phyloP scores from a whole-genome alignment of 495 filamentous ascomycete genomes.

The Xylaria sp. region DNA sequence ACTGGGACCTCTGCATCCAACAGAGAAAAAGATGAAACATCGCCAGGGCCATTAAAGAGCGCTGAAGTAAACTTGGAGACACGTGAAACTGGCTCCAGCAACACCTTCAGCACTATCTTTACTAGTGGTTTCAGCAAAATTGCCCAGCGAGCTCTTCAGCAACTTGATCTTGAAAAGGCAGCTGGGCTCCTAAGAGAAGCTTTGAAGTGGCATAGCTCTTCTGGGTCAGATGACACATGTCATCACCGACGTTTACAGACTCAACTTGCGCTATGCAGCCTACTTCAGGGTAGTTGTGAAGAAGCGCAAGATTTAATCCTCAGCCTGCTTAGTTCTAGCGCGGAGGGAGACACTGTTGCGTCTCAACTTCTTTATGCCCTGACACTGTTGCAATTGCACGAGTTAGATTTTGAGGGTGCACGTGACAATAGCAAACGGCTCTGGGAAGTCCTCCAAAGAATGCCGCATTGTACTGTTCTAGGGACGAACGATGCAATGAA shows the following conservation, averaged over 20 bases:
- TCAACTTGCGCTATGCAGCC: conserved; percentile 26
- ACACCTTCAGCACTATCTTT: conserved; percentile 23
- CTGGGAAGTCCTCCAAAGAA: conserved; percentile 23
- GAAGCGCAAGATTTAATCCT: conserved; percentile 23
- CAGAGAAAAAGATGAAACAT: neutral
- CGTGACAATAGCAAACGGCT: conserved; percentile 24
- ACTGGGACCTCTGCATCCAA: neutral
- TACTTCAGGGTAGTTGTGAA: conserved; percentile 25
- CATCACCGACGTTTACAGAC: conserved; percentile 22
- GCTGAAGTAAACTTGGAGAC: neutral
- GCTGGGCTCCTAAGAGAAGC: conserved; percentile 26
- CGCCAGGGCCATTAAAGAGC: neutral
- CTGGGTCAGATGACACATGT: conserved; percentile 19
- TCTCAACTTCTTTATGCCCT: conserved; percentile 28
- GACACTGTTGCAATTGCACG: conserved; percentile 24
- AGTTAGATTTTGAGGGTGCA: conserved; percentile 24
- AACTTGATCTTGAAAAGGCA: conserved; percentile 26
- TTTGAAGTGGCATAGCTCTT: conserved; percentile 23
- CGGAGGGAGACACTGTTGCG: conserved; percentile 9
- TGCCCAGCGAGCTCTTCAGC: conserved; percentile 26
- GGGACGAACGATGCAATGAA: conserved; percentile 26
- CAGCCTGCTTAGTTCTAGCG: conserved; percentile 1
- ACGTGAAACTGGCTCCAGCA: conserved; percentile 8
- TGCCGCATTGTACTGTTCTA: conserved; percentile 10
- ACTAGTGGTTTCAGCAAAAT: conserved; percentile 29